Base-by-base conservation (phyloP, 2,329 filamentous ascomycete genomes). In the Pseudogymnoascus sp. region DNA sequence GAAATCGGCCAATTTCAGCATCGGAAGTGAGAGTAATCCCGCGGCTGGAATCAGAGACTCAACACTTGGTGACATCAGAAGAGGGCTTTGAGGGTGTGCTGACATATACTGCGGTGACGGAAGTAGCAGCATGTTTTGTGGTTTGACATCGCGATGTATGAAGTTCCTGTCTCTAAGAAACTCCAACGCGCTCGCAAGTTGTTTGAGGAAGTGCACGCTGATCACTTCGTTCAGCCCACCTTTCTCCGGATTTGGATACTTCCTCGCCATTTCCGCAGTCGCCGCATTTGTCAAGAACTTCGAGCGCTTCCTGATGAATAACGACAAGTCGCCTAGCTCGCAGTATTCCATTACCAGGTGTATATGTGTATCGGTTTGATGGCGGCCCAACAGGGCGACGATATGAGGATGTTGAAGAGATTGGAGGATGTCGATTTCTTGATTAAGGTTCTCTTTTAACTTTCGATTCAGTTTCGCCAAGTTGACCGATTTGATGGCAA, bases 341-440 rank as follows among this genome's bases (percentile, higher is more conserved):
- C 95, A 97, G 77, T 96, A 97, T 78, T 99, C 95, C 93, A 97
- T 99, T 66, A 97, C 88, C 63, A 99, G 84, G 77, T 99, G 95
- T 77, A 97, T 97, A 72, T 96, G 90, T 21, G 88, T 88, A 3
- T 85, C 80, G 0, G 91, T 89, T 75, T 97, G 93, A 75, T 93
- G 84, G 78, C 93, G 97, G 77, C 96, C 91, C 79, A 97, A 93
- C 58, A 99, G 87, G 69, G 92, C 90, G 68, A 97, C 95, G 69
- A 99, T 97, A 73, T 99, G 95, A 28, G 95, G 95, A 76, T 99
- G 95, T 64, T 95, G 90, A 28, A 99, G 84, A 67, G 87, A 90
- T 77, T 95, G 95, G 72, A 99, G 87, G 67, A 99, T 99, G 70
- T 93, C 84, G 74, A 99, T 97, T 79, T 99, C 95, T 71, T 89